These are phyloP conservation scores for Gonapodya prolifera DNA, from an alignment of 192 early-diverging fungal species.

Conservation along the genomic window DNA sequence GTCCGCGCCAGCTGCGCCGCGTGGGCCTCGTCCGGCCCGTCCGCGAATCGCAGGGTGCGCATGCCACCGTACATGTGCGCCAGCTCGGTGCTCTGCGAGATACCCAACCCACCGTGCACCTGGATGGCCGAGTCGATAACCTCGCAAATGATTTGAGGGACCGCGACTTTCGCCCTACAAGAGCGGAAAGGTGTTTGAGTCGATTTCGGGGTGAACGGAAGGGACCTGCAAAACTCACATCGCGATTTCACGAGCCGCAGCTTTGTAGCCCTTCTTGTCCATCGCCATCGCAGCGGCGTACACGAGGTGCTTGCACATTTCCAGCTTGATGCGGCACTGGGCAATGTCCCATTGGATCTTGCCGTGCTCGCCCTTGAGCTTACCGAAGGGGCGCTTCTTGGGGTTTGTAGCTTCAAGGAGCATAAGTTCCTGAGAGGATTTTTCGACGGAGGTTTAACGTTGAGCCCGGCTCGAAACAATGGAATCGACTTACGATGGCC, in stretches of 20 bases:
- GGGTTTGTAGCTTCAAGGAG: slow-evolving; percentile 17
- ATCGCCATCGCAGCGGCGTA: slow-evolving; percentile 82
- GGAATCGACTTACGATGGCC: slow-evolving; percentile 47
- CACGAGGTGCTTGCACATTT: slow-evolving; percentile 81
- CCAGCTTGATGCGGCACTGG: slow-evolving; percentile 77
- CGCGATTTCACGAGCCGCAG: neutral
- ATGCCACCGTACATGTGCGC: slow-evolving; percentile 71
- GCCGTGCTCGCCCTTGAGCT: slow-evolving; percentile 70
- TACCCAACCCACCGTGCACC: slow-evolving; percentile 81
- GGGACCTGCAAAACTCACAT: neutral
- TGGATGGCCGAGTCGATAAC: slow-evolving; percentile 57
- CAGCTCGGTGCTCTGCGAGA: slow-evolving; percentile 71
- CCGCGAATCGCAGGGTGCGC: slow-evolving; percentile 83
- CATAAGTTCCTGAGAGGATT: neutral
- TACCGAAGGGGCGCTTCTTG: slow-evolving; percentile 79
- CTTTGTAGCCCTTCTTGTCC: slow-evolving; percentile 31
- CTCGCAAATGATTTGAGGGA: neutral
- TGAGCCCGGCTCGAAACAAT: no score
- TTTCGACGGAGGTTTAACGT: neutral
- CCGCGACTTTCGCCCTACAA: slow-evolving; percentile 13
- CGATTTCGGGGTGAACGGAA: no score
- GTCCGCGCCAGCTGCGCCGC: slow-evolving; percentile 56
- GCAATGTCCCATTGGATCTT: slow-evolving; percentile 74
- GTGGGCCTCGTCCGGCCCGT: slow-evolving; percentile 93
- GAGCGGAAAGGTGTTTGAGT: neutral